Evolutionary conservation across 179 eudicot genomes (phyloP).

Genomic region (Amaranthus tricolor): DNA sequence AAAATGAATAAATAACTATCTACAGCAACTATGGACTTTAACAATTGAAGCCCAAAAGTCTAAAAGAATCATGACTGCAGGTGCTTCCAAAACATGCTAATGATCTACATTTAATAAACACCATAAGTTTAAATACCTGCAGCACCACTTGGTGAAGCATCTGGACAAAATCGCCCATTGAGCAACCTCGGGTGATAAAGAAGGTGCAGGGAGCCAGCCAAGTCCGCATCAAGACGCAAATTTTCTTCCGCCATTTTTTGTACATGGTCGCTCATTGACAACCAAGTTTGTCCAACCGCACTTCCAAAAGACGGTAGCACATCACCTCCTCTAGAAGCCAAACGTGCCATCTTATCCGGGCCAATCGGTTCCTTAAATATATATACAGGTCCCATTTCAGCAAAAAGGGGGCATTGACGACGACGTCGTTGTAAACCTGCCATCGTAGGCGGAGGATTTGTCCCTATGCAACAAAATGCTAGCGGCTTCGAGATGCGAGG

Average conservation of each 20-base stretch:
- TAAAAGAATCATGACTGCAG: not conserved
- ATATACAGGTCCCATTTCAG: conserved; percentile 98
- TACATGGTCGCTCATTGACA: conserved; percentile 71
- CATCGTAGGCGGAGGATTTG: conserved; percentile 97
- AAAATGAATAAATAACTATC: not conserved
- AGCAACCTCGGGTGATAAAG: conserved; percentile 94
- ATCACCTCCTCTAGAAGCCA: conserved; percentile 98
- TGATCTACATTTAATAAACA: conserved; percentile 8
- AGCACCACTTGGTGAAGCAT: conserved; percentile 97
- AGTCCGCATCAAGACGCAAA: conserved; percentile 73
- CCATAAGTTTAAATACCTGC: conserved; percentile 55
- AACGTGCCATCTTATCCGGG: conserved; percentile 80
- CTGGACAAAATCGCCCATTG: conserved; percentile 93
- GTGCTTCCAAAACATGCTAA: conserved; percentile 6
- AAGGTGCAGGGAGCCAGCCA: conserved; percentile 78
- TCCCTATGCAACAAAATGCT: conserved; percentile 96
- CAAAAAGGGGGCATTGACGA: conserved; percentile 97
- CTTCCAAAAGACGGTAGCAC: conserved; percentile 84
- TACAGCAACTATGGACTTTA: not conserved
- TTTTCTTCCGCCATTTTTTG: conserved; percentile 75
- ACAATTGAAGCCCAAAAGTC: not conserved
- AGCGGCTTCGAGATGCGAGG: conserved; percentile 93
- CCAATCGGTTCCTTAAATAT: conserved; percentile 95
- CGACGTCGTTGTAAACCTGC: conserved; percentile 99
- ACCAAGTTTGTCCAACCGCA: conserved; percentile 88